phyloP scores from a whole-genome alignment of 192 early-diverging fungal genomes.

The Neocallimastix lanati region DNA sequence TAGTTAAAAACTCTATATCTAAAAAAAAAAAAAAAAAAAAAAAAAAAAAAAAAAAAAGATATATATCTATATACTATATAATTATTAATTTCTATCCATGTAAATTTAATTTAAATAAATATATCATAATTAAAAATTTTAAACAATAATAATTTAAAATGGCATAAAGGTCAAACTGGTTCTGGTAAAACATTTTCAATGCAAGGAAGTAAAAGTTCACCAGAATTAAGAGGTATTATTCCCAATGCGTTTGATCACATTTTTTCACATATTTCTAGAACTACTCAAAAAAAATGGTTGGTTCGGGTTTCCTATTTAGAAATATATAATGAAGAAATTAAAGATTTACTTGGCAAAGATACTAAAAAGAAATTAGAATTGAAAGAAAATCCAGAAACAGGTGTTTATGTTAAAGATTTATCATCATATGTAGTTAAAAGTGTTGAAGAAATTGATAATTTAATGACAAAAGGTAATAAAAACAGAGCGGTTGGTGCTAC shows the following conservation, averaged over 20 bases:
- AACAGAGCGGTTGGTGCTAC: constrained; percentile 38
- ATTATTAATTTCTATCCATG: too few relatives aligned
- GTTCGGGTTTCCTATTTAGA: constrained; percentile 36
- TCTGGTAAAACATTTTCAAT: constrained; percentile 41
- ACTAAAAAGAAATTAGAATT: constrained; percentile 23
- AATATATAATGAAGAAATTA: constrained; percentile 39
- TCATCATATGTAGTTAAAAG: constrained; percentile 28
- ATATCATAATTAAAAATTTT: too few relatives aligned
- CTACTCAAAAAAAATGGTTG: constrained; percentile 33
- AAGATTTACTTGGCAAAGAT: constrained; percentile 21
- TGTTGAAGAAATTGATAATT: constrained; percentile 32
- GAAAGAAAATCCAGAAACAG: constrained; percentile 44
- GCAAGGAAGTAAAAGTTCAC: constrained; percentile 31
- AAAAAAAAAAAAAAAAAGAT: too few relatives aligned
- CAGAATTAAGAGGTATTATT: constrained; percentile 36
- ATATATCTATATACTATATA: too few relatives aligned
- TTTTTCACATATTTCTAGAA: constrained; percentile 32
- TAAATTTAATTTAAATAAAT: too few relatives aligned
- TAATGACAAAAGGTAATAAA: constrained; percentile 33
- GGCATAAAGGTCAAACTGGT: constrained; percentile 20
- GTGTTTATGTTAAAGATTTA: constrained; percentile 47
- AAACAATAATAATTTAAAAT: background rate
- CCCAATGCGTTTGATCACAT: constrained; percentile 42
- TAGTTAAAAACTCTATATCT: too few relatives aligned
- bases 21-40: too few relatives aligned